phyloP scores from a whole-genome alignment of 2,329 filamentous ascomycete species.

The Pyrenophora graminea region DNA sequence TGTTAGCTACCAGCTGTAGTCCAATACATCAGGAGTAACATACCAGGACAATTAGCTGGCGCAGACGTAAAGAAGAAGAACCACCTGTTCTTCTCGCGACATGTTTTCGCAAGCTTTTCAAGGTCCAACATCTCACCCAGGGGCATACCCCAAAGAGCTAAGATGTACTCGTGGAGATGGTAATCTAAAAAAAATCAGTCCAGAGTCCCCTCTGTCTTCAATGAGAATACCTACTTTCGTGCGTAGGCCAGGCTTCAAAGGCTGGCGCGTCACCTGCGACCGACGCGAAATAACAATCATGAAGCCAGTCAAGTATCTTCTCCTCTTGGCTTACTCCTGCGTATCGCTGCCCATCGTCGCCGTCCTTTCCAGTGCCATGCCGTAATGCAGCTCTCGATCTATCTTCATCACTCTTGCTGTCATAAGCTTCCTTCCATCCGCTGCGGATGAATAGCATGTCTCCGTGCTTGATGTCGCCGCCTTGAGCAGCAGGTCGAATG shows the following conservation, averaged over 20 bases:
- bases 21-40: background rate
- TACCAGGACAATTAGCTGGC: slow-evolving; percentile 62
- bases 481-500: slow-evolving; percentile 59
- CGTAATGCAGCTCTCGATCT: slow-evolving; percentile 47
- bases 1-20: slow-evolving; percentile 3
- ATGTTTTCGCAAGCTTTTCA: slow-evolving; percentile 58
- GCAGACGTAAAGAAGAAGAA: slow-evolving; percentile 66
- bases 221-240: slow-evolving; percentile 40
- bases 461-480: slow-evolving; percentile 61
- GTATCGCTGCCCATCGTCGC: slow-evolving; percentile 49
- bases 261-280: slow-evolving; percentile 66
- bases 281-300: slow-evolving; percentile 69
- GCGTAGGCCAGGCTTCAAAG: slow-evolving; percentile 67
- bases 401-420: slow-evolving; percentile 48
- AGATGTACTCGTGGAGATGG: slow-evolving; percentile 44
- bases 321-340: slow-evolving; percentile 59
- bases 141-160: slow-evolving; percentile 49
- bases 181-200: slow-evolving; percentile 27
- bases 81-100: slow-evolving; percentile 61
- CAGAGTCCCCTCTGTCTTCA: background rate
- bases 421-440: slow-evolving; percentile 64
- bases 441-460: slow-evolving; percentile 70
- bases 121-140: slow-evolving; percentile 52
- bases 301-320: slow-evolving; percentile 66
- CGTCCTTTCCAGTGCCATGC: slow-evolving; percentile 49